Evolutionary conservation across 2,329 filamentous ascomycete species (phyloP), one percentile per base, ranked within the genome.

Genomic region (Triangularia setosa): DNA sequence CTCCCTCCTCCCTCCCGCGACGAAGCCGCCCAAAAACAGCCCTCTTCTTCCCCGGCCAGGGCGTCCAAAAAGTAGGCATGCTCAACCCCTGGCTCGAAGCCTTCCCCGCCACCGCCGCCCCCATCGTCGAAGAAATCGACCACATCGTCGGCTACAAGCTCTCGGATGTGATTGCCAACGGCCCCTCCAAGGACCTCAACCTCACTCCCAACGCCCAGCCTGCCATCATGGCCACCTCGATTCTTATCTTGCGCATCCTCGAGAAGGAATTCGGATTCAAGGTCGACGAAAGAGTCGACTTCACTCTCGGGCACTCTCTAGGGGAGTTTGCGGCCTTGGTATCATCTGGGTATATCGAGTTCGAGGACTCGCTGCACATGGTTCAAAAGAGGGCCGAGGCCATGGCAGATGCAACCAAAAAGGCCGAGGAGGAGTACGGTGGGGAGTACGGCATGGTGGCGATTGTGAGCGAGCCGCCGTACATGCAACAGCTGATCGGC

Each of bases 361-460:
- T 96, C 73, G 79, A 84, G 59, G 91, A 96, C 77, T 91, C 92
- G 61, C 79, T 97, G 66, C 85, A 84, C 69, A 82, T 97, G 73
- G 90, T 96, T 60, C 85, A 89, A 65, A 84, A 84, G 70, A 87
- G 94, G 54, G 94, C 92, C 58, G 90, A 93, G 74, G 86, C 89
- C 69, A 96, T 97, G 92, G 87, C 89, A 3, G 83, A 87, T 54
- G 93, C 91, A 70, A 93, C 91, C 7, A 79, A 79, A 69, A 80
- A 83, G 24, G 91, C 91, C 4, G 81, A 84, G 12, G 82, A 87
- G 66, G 78, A 85, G 66, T 87, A 88, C 68, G 91, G 91, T 63
- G 90, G 91, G 68, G 90, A 93, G 71, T 95, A 96, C 73, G 94
- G 94, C 73, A 98, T 98, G 94, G 88, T 97, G 24, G 94, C 94